Evolutionary conservation across 179 eudicot genomes (phyloP), one percentile per base, ranked within the genome.

Genomic region (Gypsophila paniculata): DNA sequence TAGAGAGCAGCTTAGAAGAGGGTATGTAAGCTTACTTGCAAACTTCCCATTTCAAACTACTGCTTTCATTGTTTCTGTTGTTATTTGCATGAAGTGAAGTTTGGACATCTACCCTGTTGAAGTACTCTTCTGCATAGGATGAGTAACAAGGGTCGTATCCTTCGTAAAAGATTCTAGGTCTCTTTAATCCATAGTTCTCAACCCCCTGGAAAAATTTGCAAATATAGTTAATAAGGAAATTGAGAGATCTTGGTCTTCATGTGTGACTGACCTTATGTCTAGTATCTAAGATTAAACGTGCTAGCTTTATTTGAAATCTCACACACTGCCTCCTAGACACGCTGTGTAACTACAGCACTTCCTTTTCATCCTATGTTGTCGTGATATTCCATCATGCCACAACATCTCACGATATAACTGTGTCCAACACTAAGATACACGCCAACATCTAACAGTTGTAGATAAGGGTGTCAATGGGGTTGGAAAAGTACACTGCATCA

Each of bases 71-170:
- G 55, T 69, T 66, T 68, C 76, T 70, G 58, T 71, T 75, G 49
- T 71, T 61, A 69, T 74, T 85, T 61, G 84, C 85, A 75, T 85
- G 89, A 51, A 88, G 69, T 2, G 90, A 80, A 23, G 74, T 61
- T 73, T 83, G 87, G 70, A 86, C 93, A 34, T 88, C 93, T 5
- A 8, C 78, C 61, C 82, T 85, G 53, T 88, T 88, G 75, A 86
- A 81, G 59, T 86, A 88, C 34, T 49, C 48, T 74, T 83, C 80
- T 51, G 81, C 72, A 14, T 82, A 67, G 11, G 22, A 49, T 22
- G 89, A 80, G 42, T 77, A 87, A 81, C 93, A 88, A 34, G 93
- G 90, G 22, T 88, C 87, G 75, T 88, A 86, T 9, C 87, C 90
- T 11, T 84, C 93, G 1, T 79, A 83, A 46, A 78, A 67, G 1